Evolutionary conservation across 2,329 filamentous ascomycete species (phyloP), one percentile per base, ranked within the genome.

Genomic region (Colletotrichum trifolii): DNA sequence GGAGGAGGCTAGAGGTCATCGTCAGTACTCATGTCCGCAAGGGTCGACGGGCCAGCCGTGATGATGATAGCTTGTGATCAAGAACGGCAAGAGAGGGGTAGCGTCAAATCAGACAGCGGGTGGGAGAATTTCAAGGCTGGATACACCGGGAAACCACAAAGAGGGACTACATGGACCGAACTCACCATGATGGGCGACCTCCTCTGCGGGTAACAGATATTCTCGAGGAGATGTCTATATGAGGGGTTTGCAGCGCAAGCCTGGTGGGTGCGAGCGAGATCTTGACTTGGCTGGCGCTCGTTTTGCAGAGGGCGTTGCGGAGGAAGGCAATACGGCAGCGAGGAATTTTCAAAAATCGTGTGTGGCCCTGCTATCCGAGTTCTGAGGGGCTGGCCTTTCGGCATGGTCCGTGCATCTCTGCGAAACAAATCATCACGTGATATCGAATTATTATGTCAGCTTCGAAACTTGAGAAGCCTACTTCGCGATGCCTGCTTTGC

Each of bases 1-100:
- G 94, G 94, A 79, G 96, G 96, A 85, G 96, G 93, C 96, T 95
- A 68, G 73, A 59, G 47, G 38, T 38, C 12, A 55, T 42, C n/a
- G 59, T 66, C 50, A 64, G 63, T 57, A 48, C 17, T 76, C 54
- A 54, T 35, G 40, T 52, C 48, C 36, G 35, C 69, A 70, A 40
- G 71, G 67, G 63, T 33, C 43, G 40, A 46, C 38, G 10, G 58
- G 47, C 25, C 58, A 40, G 39, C 48, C 25, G 25, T 25, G 25
- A 25, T 55, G 35, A 60, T 59, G 62, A 60, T 52, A 57, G 54
- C 54, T 54, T 55, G 54, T 52, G 48, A 43, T 10, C 34, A 76
- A 95, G 95, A 95, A 93, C 94, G 94, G 68, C 74, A 57, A 55
- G 47, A 56, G 55, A 62, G 65, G 61, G 65, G 65, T 69, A 60